Evolutionary conservation across 306 rosid genomes (phyloP).

Genomic region (Aeschynomene evenia): DNA sequence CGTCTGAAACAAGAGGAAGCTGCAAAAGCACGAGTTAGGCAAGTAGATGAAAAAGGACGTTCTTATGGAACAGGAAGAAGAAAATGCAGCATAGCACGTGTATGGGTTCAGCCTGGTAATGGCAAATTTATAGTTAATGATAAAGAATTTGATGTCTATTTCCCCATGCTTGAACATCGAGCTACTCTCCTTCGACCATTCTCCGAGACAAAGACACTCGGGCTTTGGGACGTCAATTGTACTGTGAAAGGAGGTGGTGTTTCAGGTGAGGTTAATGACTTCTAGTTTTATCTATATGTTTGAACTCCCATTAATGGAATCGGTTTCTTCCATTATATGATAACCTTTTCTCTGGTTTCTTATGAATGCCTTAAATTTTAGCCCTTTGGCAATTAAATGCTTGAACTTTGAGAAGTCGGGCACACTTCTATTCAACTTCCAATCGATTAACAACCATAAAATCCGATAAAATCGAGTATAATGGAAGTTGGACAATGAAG

Average conservation of each 20-base stretch:
- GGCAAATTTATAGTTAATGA: constrained; percentile 79
- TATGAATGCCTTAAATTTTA: not conserved
- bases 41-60: constrained; percentile 85
- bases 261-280: constrained; percentile 53
- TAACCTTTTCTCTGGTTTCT: not conserved
- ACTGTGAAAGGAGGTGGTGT: constrained; percentile 95
- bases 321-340: constrained; percentile 3
- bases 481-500: not conserved
- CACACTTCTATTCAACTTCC: constrained; percentile 12
- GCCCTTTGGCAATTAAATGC: constrained; percentile 1
- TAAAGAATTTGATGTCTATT: constrained; percentile 84
- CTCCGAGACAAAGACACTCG: constrained; percentile 91
- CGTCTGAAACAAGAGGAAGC: constrained; percentile 89
- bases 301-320: constrained; percentile 16
- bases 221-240: constrained; percentile 83
- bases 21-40: constrained; percentile 86
- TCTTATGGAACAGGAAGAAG: constrained; percentile 96
- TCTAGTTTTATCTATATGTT: not conserved
- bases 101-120: constrained; percentile 87
- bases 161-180: constrained; percentile 93
- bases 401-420: constrained; percentile 7
- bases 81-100: constrained; percentile 96
- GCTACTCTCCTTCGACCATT: constrained; percentile 94
- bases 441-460: not conserved
- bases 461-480: not conserved